A percentile compares a stretch with the other conserved stretches of the same genome.
phyloP scores from a whole-genome alignment of 371 early-diverging fungal genomes.

The Saksenaea oblongispora region DNA sequence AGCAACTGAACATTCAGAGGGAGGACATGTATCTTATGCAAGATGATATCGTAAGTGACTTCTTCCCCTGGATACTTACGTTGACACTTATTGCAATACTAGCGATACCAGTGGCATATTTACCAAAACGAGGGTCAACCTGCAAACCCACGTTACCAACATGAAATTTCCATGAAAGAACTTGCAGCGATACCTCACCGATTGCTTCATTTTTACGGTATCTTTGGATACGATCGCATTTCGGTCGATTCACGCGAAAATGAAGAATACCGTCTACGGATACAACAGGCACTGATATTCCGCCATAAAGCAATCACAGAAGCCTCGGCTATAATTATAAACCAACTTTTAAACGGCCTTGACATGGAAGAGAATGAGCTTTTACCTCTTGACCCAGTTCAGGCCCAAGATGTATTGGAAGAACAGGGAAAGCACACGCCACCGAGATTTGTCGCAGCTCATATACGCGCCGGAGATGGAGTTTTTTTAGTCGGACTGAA shows the following conservation, averaged over 20 bases:
- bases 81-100: background rate
- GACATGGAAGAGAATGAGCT: constrained; percentile 12
- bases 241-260: constrained; percentile 10
- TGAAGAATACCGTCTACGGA: constrained; percentile 24
- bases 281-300: constrained; percentile 28
- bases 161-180: constrained; percentile 23
- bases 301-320: constrained; percentile 23
- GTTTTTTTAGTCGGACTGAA: constrained; percentile 25
- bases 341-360: constrained; percentile 20
- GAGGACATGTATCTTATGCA: constrained; percentile 31
- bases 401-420: constrained; percentile 18
- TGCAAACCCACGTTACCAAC: constrained; percentile 23
- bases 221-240: constrained; percentile 30
- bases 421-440: constrained; percentile 11
- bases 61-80: background rate
- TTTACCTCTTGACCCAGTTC: constrained; percentile 23
- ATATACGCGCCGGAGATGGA: constrained; percentile 40
- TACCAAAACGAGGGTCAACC: constrained; percentile 9
- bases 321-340: constrained; percentile 23
- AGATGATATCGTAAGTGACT: constrained; percentile 25
- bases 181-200: constrained; percentile 18
- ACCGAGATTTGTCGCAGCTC: constrained; percentile 37
- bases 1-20: constrained; percentile 12
- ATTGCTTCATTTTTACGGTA: constrained; percentile 29
- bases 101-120: constrained; percentile 35